These are phyloP conservation scores for Entamoeba moshkovskii DNA, from an alignment of 208 protist genomes.

Conservation along the genomic window DNA sequence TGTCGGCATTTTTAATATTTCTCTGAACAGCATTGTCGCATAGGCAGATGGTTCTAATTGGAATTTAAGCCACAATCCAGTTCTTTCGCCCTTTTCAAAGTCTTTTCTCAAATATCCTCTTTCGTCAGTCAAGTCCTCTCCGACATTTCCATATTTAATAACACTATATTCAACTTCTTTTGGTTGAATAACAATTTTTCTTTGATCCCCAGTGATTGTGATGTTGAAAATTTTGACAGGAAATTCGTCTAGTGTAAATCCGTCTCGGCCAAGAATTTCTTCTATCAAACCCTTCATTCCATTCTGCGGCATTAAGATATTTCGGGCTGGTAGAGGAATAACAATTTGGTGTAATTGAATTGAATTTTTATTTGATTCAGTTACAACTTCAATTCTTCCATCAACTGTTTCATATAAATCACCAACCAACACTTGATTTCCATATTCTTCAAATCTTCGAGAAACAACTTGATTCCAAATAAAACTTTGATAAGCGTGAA, in stretches of 20 bases:
- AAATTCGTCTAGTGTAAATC: background rate
- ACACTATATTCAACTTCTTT: background rate
- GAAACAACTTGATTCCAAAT: background rate
- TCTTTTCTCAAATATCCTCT: too few species aligned
- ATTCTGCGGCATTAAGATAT: background rate
- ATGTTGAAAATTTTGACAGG: background rate
- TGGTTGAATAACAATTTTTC: background rate
- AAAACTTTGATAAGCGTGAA: background rate
- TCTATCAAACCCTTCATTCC: background rate
- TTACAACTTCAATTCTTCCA: background rate
- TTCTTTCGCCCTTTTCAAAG: background rate
- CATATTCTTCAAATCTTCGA: background rate
- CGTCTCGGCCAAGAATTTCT: background rate
- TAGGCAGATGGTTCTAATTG: background rate
- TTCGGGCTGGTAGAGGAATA: background rate
- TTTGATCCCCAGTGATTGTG: background rate
- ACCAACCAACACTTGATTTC: background rate
- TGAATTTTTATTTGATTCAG: background rate
- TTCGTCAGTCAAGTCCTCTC: background rate
- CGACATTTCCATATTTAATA: background rate
- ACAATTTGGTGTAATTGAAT: background rate
- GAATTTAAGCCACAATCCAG: background rate
- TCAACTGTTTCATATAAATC: background rate
- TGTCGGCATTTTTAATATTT: background rate
- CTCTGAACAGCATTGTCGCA: conserved; percentile 7